Evolutionary conservation across 2,329 filamentous ascomycete genomes (phyloP).

Genomic region (Podosphaera fusca): DNA sequence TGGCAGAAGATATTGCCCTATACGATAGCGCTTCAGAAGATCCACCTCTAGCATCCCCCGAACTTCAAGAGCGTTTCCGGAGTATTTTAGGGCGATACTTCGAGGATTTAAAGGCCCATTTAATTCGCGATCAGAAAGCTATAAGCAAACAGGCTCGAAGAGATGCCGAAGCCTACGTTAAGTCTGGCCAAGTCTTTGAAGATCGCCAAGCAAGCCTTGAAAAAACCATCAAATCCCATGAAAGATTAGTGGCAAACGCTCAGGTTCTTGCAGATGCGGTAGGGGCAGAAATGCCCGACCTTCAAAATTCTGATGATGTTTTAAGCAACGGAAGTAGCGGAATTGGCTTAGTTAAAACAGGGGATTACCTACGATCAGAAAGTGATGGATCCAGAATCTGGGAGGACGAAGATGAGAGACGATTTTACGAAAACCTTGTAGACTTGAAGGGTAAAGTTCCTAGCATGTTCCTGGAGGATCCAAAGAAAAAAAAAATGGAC

Average conservation of each 20-base stretch:
- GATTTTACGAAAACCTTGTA: slow-evolving; percentile 92
- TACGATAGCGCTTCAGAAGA: slow-evolving; percentile 31
- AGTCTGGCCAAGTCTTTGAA: slow-evolving; percentile 94
- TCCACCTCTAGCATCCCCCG: slow-evolving; percentile 48
- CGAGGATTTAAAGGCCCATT: slow-evolving; percentile 73
- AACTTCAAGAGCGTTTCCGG: slow-evolving; percentile 65
- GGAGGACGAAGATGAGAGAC: slow-evolving; percentile 94
- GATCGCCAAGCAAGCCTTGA: slow-evolving; percentile 92
- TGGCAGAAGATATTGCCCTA: slow-evolving; percentile 24
- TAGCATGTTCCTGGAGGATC: slow-evolving; percentile 75
- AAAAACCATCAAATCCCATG: slow-evolving; percentile 76
- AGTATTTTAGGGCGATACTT: slow-evolving; percentile 75
- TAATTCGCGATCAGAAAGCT: slow-evolving; percentile 77
- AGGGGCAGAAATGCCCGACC: slow-evolving; percentile 76
- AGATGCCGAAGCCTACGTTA: slow-evolving; percentile 95
- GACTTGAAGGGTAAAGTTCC: slow-evolving; percentile 93
- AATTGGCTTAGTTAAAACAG: slow-evolving; percentile 83
- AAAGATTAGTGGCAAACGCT: slow-evolving; percentile 72
- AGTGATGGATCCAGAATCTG: slow-evolving; percentile 85
- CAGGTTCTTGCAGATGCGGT: slow-evolving; percentile 78
- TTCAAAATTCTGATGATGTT: slow-evolving; percentile 60
- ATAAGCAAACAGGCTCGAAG: slow-evolving; percentile 70
- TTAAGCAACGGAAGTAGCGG: slow-evolving; percentile 44
- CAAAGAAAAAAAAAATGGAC: slow-evolving; percentile 79
- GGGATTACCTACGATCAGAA: slow-evolving; percentile 76